Conservation (phyloP, 768 basidiomycete species). For the Boletus reticuloceps region DNA sequence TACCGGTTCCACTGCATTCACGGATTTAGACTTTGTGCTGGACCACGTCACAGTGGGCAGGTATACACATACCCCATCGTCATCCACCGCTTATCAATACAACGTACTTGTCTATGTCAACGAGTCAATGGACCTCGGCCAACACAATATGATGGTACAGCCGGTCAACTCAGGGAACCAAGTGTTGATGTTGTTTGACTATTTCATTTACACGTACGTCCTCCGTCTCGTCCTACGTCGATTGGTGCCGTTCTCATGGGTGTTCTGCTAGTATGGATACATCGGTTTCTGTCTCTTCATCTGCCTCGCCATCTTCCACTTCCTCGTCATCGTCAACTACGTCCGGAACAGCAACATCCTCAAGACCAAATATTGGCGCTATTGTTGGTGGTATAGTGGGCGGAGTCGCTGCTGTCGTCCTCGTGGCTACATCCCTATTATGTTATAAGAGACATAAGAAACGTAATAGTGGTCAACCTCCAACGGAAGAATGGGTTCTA, state of each 20-base stretch:
- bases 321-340: not conserved
- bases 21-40: conserved; percentile 5
- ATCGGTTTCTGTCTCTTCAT: not conserved
- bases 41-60: not conserved
- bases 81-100: conserved; percentile 6
- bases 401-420: not conserved
- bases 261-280: conserved; percentile 2
- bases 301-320: not conserved
- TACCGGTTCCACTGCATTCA: not conserved
- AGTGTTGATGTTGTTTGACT: conserved; percentile 16
- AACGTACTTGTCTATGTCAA: conserved; percentile 16
- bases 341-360: not conserved
- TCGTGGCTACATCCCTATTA: not conserved
- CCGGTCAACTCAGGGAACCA: not conserved
- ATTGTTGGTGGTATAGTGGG: conserved; percentile 10
- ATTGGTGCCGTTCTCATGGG: not conserved
- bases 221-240: not conserved
- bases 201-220: conserved; percentile 17
- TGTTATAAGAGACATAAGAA: conserved; percentile 4
- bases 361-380: too few species aligned
- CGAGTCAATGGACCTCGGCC: not conserved
- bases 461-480: not conserved
- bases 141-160: conserved; percentile 9
- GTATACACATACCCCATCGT: conserved; percentile 1
- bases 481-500: not conserved